Conservation (phyloP, 2,329 filamentous ascomycete genomes). For the Fusarium tanahbumbuense region DNA sequence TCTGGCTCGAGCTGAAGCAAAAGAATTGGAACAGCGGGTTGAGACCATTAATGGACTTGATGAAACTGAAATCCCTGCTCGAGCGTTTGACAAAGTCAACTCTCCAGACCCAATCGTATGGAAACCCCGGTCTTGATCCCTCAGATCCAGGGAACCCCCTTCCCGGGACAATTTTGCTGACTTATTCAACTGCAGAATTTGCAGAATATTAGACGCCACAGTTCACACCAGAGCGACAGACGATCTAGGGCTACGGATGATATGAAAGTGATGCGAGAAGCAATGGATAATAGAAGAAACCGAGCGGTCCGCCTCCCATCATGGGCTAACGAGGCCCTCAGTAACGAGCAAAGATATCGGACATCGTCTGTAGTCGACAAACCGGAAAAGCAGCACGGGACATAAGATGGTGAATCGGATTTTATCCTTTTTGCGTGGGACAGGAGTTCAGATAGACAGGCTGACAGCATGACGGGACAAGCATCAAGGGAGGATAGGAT, state of each 20-base stretch:
- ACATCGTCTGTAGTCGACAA: slow-evolving; percentile 19
- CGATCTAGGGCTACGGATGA: slow-evolving; percentile 45
- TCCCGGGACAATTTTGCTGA: slow-evolving; percentile 23
- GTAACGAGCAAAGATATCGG: slow-evolving; percentile 29
- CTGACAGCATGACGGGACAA: background rate
- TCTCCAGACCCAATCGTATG: slow-evolving; percentile 51
- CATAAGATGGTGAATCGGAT: background rate
- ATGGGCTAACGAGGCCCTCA: slow-evolving; percentile 50
- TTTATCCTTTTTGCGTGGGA: slow-evolving; percentile 1
- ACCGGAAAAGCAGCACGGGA: slow-evolving; percentile 8
- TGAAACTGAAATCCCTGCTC: slow-evolving; percentile 42
- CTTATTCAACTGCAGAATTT: slow-evolving; percentile 47
- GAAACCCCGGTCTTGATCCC: slow-evolving; percentile 3
- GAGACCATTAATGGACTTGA: slow-evolving; percentile 43
- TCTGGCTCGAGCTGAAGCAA: slow-evolving; percentile 45
- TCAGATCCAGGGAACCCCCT: background rate
- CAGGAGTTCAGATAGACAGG: slow-evolving; percentile 11
- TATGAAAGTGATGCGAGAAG: slow-evolving; percentile 50
- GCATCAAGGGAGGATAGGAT: background rate
- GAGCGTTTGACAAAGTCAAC: slow-evolving; percentile 35
- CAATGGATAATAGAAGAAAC: slow-evolving; percentile 47
- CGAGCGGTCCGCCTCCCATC: slow-evolving; percentile 44
- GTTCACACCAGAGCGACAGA: slow-evolving; percentile 14
- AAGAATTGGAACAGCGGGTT: slow-evolving; percentile 45
- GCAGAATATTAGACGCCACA: slow-evolving; percentile 46